Conservation (phyloP, 257 asterid genomes). For the Solanum peruvianum region DNA sequence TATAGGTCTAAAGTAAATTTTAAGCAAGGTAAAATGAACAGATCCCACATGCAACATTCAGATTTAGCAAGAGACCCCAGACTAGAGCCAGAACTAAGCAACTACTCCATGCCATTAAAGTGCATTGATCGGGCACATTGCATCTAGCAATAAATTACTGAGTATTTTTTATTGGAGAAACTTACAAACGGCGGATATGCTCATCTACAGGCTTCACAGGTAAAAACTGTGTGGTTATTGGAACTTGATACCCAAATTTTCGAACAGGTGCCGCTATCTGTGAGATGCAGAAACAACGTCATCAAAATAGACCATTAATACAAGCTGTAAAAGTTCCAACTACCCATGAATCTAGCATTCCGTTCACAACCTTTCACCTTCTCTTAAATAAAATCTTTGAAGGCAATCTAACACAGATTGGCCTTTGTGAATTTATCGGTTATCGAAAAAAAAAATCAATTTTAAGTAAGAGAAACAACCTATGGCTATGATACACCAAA, state of each 20-base stretch:
- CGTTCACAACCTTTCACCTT: background rate
- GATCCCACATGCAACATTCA: background rate
- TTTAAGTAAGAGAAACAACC: background rate
- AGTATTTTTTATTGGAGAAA: conserved; percentile 4
- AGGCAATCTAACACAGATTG: background rate
- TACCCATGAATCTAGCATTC: background rate
- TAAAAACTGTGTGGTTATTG: conserved; percentile 18
- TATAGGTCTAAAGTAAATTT: background rate
- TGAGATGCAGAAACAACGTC: conserved; percentile 10
- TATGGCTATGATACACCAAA: background rate
- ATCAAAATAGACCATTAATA: background rate
- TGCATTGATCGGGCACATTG: background rate
- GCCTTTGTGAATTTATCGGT: background rate
- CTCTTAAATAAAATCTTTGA: background rate
- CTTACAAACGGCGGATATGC: conserved; percentile 55
- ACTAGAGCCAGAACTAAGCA: background rate
- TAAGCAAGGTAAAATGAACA: background rate
- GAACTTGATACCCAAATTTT: conserved; percentile 29
- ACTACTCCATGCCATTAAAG: background rate
- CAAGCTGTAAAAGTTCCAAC: background rate
- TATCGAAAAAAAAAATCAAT: background rate
- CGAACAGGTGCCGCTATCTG: conserved; percentile 37
- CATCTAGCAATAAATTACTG: background rate
- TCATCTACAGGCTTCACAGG: conserved; percentile 38
- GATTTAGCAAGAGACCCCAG: background rate